Conservation (phyloP, 352 stramenopile genomes). For the Pythium phragmiticola region DNA sequence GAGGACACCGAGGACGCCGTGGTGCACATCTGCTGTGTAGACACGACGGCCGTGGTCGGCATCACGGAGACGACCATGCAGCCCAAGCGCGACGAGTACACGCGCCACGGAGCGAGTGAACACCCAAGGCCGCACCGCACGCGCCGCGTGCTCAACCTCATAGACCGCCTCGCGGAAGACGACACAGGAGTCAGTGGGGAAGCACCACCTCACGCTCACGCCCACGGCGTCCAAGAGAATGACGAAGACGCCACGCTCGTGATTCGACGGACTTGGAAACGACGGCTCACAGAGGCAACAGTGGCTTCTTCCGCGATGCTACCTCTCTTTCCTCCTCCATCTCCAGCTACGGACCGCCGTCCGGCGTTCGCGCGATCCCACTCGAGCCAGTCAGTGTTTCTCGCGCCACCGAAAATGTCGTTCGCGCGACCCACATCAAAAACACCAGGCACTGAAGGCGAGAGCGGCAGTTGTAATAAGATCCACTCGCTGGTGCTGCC, state of each 20-base stretch:
- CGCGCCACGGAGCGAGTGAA: background rate
- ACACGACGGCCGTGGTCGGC: background rate
- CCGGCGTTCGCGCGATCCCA: constrained; percentile 24
- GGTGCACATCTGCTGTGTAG: constrained; percentile 10
- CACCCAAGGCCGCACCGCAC: background rate
- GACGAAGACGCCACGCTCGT: constrained; percentile 6
- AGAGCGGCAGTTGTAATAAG: background rate
- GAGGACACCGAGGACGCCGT: background rate
- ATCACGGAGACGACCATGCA: constrained; percentile 16
- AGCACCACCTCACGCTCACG: background rate
- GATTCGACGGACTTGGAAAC: constrained; percentile 37
- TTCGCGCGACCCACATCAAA: constrained; percentile 2
- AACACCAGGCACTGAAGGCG: constrained; percentile 4
- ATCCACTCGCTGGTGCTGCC: constrained; percentile 37
- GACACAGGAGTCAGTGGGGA: background rate
- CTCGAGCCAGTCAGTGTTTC: constrained; percentile 32
- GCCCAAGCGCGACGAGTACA: constrained; percentile 3
- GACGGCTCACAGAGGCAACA: background rate
- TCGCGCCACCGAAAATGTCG: constrained; percentile 15
- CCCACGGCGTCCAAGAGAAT: background rate
- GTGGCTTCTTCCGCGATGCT: background rate
- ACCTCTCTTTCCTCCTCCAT: background rate
- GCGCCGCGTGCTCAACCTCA: constrained; percentile 17
- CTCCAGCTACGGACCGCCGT: background rate
- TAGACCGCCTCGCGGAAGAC: constrained; percentile 11